phyloP scores from a whole-genome alignment of 2,329 filamentous ascomycete genomes.

The Tolypocladium paradoxum region DNA sequence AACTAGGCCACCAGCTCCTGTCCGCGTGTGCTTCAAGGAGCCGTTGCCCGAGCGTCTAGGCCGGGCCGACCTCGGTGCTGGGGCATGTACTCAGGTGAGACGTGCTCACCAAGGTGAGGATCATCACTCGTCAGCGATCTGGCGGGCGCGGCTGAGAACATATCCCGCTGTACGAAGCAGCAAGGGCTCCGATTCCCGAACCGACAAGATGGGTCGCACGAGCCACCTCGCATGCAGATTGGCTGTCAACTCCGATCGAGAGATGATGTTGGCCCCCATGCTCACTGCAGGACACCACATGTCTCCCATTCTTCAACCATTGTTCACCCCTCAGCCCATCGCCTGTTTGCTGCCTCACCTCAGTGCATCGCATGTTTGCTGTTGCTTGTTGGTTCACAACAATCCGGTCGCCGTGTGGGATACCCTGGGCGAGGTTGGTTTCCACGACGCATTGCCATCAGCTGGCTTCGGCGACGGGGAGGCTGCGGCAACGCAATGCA shows the following conservation, averaged over 20 bases:
- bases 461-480: not conserved
- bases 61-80: too few relatives aligned
- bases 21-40: too few relatives aligned
- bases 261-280: too few relatives aligned
- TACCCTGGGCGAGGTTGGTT: too few relatives aligned
- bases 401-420: too few relatives aligned
- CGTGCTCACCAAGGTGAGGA: too few relatives aligned
- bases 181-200: not conserved
- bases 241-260: too few relatives aligned
- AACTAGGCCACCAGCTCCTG: not conserved
- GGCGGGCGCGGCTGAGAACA: not conserved
- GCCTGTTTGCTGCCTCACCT: not conserved
- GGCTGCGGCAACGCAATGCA: not conserved
- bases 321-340: too few relatives aligned
- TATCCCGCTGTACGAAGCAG: not conserved
- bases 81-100: too few relatives aligned
- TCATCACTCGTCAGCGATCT: not conserved
- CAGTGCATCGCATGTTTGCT: not conserved
- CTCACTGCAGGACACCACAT: not conserved
- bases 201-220: not conserved
- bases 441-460: too few relatives aligned
- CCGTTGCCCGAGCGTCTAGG: not conserved
- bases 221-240: not conserved
- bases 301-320: not conserved
- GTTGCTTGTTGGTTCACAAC: not conserved